phyloP scores from a whole-genome alignment of 768 basidiomycete species.

The Suillus decipiens region DNA sequence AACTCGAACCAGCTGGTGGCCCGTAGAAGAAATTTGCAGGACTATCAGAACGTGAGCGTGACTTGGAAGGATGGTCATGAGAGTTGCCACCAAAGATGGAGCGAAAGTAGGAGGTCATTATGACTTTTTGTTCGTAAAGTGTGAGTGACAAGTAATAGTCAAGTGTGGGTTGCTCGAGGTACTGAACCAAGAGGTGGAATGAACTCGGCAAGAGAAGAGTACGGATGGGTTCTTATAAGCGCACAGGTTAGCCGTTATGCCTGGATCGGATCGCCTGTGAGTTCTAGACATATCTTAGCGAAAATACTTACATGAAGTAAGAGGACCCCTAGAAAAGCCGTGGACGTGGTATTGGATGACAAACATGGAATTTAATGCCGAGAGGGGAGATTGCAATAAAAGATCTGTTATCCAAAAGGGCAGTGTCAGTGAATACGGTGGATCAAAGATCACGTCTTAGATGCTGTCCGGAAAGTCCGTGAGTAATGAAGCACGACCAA shows the following conservation, averaged over 20 bases:
- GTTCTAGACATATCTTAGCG: constrained; percentile 27
- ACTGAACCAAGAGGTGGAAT: constrained; percentile 17
- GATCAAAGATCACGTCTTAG: constrained; percentile 32
- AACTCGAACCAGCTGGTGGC: background rate
- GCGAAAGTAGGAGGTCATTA: constrained; percentile 55
- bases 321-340: constrained; percentile 33
- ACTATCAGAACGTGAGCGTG: constrained; percentile 40
- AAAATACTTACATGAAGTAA: constrained; percentile 33
- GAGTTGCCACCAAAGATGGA: constrained; percentile 42
- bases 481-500: constrained; percentile 21
- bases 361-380: constrained; percentile 24
- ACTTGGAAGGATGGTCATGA: constrained; percentile 31
- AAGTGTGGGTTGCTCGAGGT: constrained; percentile 19
- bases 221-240: constrained; percentile 23
- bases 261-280: constrained; percentile 16
- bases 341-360: constrained; percentile 16
- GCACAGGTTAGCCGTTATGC: constrained; percentile 22
- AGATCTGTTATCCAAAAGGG: constrained; percentile 15
- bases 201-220: constrained; percentile 8
- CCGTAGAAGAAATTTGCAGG: constrained; percentile 46
- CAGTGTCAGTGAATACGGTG: constrained; percentile 13
- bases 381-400: constrained; percentile 22
- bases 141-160: constrained; percentile 2
- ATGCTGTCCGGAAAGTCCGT: constrained; percentile 29
- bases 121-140: constrained; percentile 24